Evolutionary conservation across 441 rosid genomes (phyloP).

Genomic region (Dalechampia spathulata): DNA sequence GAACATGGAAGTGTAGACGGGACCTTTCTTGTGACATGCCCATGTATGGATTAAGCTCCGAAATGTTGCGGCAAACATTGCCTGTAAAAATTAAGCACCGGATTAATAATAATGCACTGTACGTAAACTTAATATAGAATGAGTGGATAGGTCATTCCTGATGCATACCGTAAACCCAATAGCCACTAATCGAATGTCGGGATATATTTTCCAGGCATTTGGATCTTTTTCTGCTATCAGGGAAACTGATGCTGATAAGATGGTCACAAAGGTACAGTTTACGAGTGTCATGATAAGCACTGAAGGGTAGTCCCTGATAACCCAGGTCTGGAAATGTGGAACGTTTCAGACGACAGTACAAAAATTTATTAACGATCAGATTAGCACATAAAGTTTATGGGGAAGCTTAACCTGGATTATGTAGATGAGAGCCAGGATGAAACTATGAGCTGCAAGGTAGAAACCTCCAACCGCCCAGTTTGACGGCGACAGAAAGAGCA

Average conservation of each 20-base stretch:
- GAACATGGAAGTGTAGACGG: conserved; percentile 42
- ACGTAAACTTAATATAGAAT: no score
- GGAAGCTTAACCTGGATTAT: conserved; percentile 17
- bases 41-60: conserved; percentile 33
- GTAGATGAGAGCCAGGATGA: conserved; percentile 16
- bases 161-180: conserved; percentile 21
- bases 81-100: conserved; percentile 21
- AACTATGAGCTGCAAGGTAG: conserved; percentile 15
- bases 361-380: no score
- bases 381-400: no score
- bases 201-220: conserved; percentile 27
- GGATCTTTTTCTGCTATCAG: conserved; percentile 19
- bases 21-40: conserved; percentile 43
- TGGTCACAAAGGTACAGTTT: conserved; percentile 9
- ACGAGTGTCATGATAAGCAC: conserved; percentile 24
- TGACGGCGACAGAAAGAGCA: background rate
- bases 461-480: conserved; percentile 31
- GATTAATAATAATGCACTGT: no score
- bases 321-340: conserved; percentile 22
- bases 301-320: conserved; percentile 27
- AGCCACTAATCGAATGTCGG: conserved; percentile 20
- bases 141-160: no score
- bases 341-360: background rate
- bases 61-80: conserved; percentile 22
- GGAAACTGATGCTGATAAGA: conserved; percentile 17